These are phyloP conservation scores for Metahyphopichia silvanorum DNA, from an alignment of 805 yeast species.

Conservation along the genomic window DNA sequence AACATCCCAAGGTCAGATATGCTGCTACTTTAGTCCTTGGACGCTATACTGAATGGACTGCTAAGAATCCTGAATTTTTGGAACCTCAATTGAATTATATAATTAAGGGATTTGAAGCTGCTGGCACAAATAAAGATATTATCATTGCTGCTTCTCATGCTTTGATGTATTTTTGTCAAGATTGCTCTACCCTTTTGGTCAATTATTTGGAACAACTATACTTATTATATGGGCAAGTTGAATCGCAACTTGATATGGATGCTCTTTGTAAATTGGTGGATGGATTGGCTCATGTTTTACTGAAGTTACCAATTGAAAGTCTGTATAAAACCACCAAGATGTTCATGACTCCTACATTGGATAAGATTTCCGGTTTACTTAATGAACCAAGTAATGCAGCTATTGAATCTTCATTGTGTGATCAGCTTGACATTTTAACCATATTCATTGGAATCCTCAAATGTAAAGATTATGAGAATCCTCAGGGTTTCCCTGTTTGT, in stretches of 20 bases:
- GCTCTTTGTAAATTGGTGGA: slow-evolving; percentile 80
- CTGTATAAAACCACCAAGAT: slow-evolving; percentile 52
- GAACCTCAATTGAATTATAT: slow-evolving; percentile 84
- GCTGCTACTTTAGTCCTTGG: slow-evolving; percentile 93
- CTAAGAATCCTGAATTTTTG: slow-evolving; percentile 76
- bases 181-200: slow-evolving; percentile 68
- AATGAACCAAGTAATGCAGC: slow-evolving; percentile 21
- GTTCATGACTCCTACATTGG: slow-evolving; percentile 67
- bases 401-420: slow-evolving; percentile 52
- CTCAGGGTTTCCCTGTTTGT: slow-evolving; percentile 47
- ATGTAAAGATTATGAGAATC: slow-evolving; percentile 37
- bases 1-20: slow-evolving; percentile 81
- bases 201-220: slow-evolving; percentile 72
- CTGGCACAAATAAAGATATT: slow-evolving; percentile 43
- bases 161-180: slow-evolving; percentile 89
- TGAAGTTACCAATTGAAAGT: slow-evolving; percentile 52
- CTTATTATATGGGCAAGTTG: slow-evolving; percentile 59
- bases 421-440: slow-evolving; percentile 67
- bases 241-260: slow-evolving; percentile 55
- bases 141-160: slow-evolving; percentile 90
- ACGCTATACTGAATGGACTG: slow-evolving; percentile 95
- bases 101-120: slow-evolving; percentile 59
- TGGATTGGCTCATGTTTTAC: slow-evolving; percentile 83
- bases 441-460: slow-evolving; percentile 56
- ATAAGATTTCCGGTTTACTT: slow-evolving; percentile 33